phyloP scores from a whole-genome alignment of 2,329 filamentous ascomycete species.

The Saccharata proteae region DNA sequence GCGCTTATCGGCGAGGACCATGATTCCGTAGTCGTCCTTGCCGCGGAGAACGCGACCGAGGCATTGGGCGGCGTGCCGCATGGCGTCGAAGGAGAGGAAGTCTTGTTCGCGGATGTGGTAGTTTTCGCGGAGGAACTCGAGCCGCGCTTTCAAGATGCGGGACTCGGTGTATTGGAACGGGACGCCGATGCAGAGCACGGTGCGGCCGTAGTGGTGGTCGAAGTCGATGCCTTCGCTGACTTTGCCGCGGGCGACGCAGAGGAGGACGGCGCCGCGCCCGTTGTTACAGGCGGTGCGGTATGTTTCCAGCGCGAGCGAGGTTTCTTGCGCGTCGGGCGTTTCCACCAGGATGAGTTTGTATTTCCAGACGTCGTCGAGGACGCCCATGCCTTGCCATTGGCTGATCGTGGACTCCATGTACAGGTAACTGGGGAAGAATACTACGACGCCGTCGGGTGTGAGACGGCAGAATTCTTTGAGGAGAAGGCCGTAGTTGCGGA shows the following conservation, averaged over 20 bases:
- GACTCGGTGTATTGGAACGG: constrained; percentile 99
- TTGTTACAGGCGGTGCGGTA: constrained; percentile 98
- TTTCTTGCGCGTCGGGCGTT: constrained; percentile 95
- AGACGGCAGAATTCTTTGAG: constrained; percentile 92
- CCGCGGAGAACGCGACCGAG: constrained; percentile 86
- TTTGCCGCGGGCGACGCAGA: constrained; percentile 94
- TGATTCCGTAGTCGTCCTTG: constrained; percentile 99
- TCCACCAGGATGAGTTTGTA: constrained; percentile 97
- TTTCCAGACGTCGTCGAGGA: constrained; percentile 95
- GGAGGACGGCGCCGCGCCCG: constrained; percentile 79
- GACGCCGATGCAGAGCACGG: constrained; percentile 90
- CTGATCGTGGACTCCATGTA: constrained; percentile 99
- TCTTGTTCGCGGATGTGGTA: constrained; percentile 96
- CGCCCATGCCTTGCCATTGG: constrained; percentile 99
- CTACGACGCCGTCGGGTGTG: constrained; percentile 94
- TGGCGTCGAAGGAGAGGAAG: constrained; percentile 95
- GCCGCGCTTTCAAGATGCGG: constrained; percentile 83
- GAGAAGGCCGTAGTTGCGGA: constrained; percentile 88
- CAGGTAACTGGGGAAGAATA: constrained; percentile 96
- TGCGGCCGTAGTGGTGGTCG: constrained; percentile 94
- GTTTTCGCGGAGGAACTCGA: constrained; percentile 93
- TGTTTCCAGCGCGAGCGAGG: constrained; percentile 85
- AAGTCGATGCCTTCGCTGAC: constrained; percentile 98
- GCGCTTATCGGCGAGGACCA: constrained; percentile 89
- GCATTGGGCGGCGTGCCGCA: constrained; percentile 97